Evolutionary conservation across 2,329 filamentous ascomycete species (phyloP).

Genomic region (Alternaria atra): DNA sequence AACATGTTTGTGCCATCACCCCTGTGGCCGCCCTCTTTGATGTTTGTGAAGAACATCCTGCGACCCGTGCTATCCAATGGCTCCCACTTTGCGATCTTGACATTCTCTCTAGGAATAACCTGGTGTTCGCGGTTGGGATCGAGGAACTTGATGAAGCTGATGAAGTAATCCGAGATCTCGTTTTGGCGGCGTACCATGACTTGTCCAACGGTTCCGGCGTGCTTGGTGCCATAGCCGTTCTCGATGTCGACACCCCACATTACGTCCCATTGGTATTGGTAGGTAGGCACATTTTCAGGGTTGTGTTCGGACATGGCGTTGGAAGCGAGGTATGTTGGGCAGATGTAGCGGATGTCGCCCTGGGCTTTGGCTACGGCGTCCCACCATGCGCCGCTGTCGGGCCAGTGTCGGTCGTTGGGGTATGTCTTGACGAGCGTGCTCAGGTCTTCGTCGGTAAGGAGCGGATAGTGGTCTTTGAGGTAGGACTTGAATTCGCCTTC

Average conservation of each 20-base stretch:
- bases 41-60: conserved; percentile 43
- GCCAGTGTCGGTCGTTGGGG: conserved; percentile 47
- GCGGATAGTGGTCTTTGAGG: conserved; percentile 53
- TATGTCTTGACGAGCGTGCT: conserved; percentile 35
- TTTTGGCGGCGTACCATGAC: conserved; percentile 42
- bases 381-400: conserved; percentile 44
- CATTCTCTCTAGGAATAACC: conserved; percentile 2
- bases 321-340: conserved; percentile 44
- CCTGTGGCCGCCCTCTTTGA: conserved; percentile 34
- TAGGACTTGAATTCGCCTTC: conserved; percentile 50
- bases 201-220: conserved; percentile 45
- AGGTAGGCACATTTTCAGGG: conserved; percentile 34
- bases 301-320: conserved; percentile 44
- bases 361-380: conserved; percentile 47
- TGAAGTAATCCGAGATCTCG: conserved; percentile 44
- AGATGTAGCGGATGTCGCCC: conserved; percentile 48
- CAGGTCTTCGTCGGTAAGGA: conserved; percentile 63
- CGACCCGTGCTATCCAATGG: conserved; percentile 30
- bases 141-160: conserved; percentile 44
- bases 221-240: conserved; percentile 47
- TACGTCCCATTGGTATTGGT: conserved; percentile 49
- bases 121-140: conserved; percentile 40
- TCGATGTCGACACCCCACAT: conserved; percentile 41
- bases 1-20: conserved; percentile 35
- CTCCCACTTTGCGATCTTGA: conserved; percentile 31